A percentile compares a stretch with the other conserved stretches of the same genome.
These are phyloP conservation scores for Aspergillus brasiliensis DNA, from an alignment of 2,329 filamentous ascomycete genomes.

Conservation along the genomic window DNA sequence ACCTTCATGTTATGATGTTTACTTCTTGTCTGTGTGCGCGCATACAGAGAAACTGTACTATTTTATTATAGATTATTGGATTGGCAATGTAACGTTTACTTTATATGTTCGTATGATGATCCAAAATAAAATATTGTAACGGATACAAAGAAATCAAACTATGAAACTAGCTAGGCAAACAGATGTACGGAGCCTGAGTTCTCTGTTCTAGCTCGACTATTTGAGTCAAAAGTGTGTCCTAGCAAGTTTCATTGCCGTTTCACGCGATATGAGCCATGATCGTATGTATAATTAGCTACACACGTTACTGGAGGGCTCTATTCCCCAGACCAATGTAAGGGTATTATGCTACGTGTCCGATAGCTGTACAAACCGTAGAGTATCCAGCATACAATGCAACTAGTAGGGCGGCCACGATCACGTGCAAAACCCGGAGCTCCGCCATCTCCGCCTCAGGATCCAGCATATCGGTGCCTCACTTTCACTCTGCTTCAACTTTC, in stretches of 20 bases:
- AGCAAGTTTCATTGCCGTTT: too few species aligned
- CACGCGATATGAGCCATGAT: too few species aligned
- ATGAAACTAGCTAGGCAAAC: too few species aligned
- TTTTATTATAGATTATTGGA: background rate
- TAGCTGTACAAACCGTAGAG: background rate
- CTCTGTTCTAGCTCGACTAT: too few species aligned
- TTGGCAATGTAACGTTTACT: background rate
- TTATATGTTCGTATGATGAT: background rate
- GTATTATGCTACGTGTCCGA: too few species aligned
- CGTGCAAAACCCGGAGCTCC: background rate
- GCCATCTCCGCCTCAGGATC: background rate
- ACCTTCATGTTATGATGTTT: conserved; percentile 2
- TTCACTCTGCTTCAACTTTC: background rate
- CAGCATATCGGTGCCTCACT: background rate
- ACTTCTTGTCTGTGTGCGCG: background rate
- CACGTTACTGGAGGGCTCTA: too few species aligned
- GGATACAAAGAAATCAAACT: too few species aligned
- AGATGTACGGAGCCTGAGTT: too few species aligned
- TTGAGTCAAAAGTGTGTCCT: too few species aligned
- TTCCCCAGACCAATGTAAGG: too few species aligned
- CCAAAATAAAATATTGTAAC: too few species aligned
- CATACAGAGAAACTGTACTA: background rate
- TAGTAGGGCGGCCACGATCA: conserved; percentile 6
- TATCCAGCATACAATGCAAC: background rate
- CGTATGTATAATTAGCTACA: too few species aligned